Evolutionary conservation across 306 rosid species (phyloP), one percentile per base, ranked within the genome.

Genomic region (Acacia confusa): DNA sequence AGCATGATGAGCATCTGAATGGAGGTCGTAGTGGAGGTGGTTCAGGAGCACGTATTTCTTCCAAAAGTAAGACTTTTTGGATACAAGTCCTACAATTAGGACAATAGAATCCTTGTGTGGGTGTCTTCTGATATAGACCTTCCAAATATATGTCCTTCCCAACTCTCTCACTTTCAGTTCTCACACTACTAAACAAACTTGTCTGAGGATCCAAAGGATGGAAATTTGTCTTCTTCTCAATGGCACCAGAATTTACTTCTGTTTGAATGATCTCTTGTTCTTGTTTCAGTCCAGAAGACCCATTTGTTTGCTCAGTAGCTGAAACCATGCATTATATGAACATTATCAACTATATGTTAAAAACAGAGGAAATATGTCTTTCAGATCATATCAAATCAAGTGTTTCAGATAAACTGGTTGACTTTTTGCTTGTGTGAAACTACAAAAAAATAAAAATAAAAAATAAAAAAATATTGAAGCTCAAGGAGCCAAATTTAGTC

Each of bases 21-120:
- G 9, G 13, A n/a, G 22, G 67, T 61, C 19, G 2, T 68, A 61
- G 81, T 52, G 27, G 36, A 58, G n/a, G 70, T 64, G 7, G 41
- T 30, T 4, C n/a, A 64, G 20, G 40, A 64, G 34, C 34, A 24
- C 66, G 11, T 25, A 20, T 1, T 60, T 25, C 36, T 60, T 61
- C 67, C 67, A 61, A 12, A 61, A 61, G n/a, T 15, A 89, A 81
- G 10, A 94, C 98, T 84, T 90, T 92, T 50, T 94, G 84, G 83
- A 94, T 90, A 81, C 98, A 94, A 79, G 87, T 53, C 3, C 80
- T 86, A 71, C 98, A 94, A 44, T 92, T 86, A 9, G 98, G 98
- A 82, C 98, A 94, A 47, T 89, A 90, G 75, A 92, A 94, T 61
- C 83, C 90, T 82, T 88, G 92, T 34, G 88, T 47, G 1, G 85